Evolutionary conservation across 2,329 filamentous ascomycete genomes (phyloP).

Genomic region (Venturiaceae sp.): DNA sequence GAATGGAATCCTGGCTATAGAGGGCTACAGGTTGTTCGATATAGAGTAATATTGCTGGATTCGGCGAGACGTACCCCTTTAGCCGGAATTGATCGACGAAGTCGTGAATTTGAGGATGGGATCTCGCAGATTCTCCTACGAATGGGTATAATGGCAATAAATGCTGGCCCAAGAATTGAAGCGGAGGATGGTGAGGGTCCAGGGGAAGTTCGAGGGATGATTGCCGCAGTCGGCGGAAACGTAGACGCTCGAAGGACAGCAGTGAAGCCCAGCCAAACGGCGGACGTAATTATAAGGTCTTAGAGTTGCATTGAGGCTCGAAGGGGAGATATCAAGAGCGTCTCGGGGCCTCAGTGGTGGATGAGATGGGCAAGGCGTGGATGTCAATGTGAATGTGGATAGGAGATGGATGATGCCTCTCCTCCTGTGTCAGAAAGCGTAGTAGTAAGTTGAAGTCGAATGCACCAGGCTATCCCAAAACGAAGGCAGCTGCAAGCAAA

Average conservation of each 20-base stretch:
- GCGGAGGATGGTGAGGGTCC: background rate
- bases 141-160: conserved; percentile 2
- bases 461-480: background rate
- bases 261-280: conserved; percentile 2
- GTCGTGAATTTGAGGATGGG: background rate
- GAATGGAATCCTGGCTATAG: conserved; percentile 2
- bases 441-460: too few species aligned
- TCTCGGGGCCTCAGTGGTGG: background rate
- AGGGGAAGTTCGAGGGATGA: background rate
- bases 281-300: background rate
- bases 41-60: background rate
- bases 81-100: background rate
- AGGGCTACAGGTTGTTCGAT: conserved; percentile 1
- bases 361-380: background rate
- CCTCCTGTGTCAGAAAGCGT: too few species aligned
- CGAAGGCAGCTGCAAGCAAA: background rate
- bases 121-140: background rate
- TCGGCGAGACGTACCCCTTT: conserved; percentile 4
- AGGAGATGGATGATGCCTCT: too few species aligned
- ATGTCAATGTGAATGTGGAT: too few species aligned
- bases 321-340: background rate
- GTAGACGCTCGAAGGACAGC: background rate
- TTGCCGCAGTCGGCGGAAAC: background rate
- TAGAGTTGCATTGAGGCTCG: conserved; percentile 2
- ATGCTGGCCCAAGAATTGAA: conserved; percentile 2